Base-by-base conservation (phyloP, 1,284 basidiomycete genomes). In the Porogramme epimiltina region DNA sequence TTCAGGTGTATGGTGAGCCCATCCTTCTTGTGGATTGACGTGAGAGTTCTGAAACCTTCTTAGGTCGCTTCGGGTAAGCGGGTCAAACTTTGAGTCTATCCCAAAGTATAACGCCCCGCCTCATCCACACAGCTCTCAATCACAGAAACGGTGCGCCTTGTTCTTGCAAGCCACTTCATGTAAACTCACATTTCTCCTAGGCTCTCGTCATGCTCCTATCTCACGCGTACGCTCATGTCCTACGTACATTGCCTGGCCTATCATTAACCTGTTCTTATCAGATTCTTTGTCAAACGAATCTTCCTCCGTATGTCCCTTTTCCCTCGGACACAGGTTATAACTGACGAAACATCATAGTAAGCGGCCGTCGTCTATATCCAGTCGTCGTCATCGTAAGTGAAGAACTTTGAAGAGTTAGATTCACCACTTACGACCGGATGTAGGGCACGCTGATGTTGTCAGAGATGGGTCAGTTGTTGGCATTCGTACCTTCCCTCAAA, bases 31-130 rank as follows among this genome's bases (percentile, higher is more conserved):
- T 31, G 8, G 28, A 8, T 31, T 13, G 28, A 8, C 28, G 6
- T 31, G 28, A 6, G 6, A 6, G 13, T 31, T 13, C 28, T 31
- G n/a, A n/a, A n/a, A n/a, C 28, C 13, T 31, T 36, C 13, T 10
- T n/a, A 45, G 43, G 43, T 45, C 43, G 1, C 6, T 45, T 13
- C 43, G 43, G n/a, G 43, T 45, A 45, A 5, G 31, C 36, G 13
- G 3, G 10, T 6, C 10, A 4, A 25, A n/a, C 0, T 31, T 20
- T 20, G 26, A n/a, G n/a, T n/a, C n/a, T n/a, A n/a, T 42, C n/a
- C 26, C n/a, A 16, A 19, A 26, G 4, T 19, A 11, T 33, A 4
- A 28, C 28, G 13, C 6, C 28, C 28, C 6, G 6, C 13, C 28
- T 31, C 28, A 31, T 13, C 28, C 20, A 18, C 10, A 18, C 42